phyloP scores from a whole-genome alignment of 495 filamentous ascomycete species.

The Trypethelium eluteriae region DNA sequence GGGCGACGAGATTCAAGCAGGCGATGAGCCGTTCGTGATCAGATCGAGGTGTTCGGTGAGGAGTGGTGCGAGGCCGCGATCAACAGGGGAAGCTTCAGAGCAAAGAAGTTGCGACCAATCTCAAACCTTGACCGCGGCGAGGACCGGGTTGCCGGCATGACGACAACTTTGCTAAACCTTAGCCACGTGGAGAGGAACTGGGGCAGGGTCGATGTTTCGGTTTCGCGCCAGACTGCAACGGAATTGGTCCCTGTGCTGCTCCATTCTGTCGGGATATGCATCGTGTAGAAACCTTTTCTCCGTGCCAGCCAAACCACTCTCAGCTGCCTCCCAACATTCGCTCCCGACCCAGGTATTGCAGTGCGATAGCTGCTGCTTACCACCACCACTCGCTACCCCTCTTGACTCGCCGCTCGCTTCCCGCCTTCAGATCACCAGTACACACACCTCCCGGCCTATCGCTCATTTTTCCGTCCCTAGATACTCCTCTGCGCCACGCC shows the following conservation, averaged over 20 bases:
- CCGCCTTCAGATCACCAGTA: background rate
- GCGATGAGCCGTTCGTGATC: no score
- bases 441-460: background rate
- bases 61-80: background rate
- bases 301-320: background rate
- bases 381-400: background rate
- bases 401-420: background rate
- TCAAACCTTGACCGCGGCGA: background rate
- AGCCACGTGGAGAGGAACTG: background rate
- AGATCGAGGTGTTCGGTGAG: no score
- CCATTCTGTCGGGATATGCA: slow-evolving; percentile 6
- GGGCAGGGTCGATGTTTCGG: no score
- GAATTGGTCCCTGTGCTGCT: background rate
- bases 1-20: background rate
- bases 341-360: background rate
- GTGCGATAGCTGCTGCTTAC: background rate
- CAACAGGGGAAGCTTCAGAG: slow-evolving; percentile 20
- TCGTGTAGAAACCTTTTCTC: background rate
- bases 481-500: background rate
- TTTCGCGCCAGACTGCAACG: background rate
- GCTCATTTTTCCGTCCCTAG: slow-evolving; percentile 3
- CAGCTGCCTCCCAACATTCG: background rate
- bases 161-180: background rate
- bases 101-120: background rate
- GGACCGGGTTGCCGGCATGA: slow-evolving; percentile 1